Evolutionary conservation across 108 stramenopile species (phyloP), one percentile per base, ranked within the genome.

Genomic region (Asterionellopsis glacialis): DNA sequence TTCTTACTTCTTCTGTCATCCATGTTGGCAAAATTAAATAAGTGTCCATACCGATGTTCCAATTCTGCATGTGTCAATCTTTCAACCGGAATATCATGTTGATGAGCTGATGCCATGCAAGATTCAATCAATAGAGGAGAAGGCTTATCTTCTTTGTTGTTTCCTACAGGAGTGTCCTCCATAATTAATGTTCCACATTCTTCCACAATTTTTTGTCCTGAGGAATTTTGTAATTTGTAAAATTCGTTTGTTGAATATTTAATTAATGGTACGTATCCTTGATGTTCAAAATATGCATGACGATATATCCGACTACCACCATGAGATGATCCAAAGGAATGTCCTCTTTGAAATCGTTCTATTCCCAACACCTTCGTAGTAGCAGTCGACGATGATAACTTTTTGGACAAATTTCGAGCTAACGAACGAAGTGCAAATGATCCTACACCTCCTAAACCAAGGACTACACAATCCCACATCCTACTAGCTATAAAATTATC

Each of bases 391-490:
- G n/a, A n/a, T n/a, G n/a, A n/a, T n/a, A n/a, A n/a, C 0, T 43
- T 11, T 51, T 53, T 53, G 23, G 52, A 53, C 24, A 21, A 53
- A 33, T 33, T 33, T 33, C 33, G 33, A 33, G 7, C 33, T 9
- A 48, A 5, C 51, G 52, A 42, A 22, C 78, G 73, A 18, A 80
- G 66, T 11, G 73, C 72, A 64, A 80, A 80, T 1, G 68, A 65
- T 1, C 78, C 78, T 19, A 80, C 78, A 27, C 74, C 78, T 16
- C 78, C 78, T 41, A 80, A 28, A 28, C 78, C 78, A 45, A 80
- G 18, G 5, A 75, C 70, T 12, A 73, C 60, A 15, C 54, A 66
- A 55, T 80, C 78, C 58, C 53, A 72, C 72, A 71, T 59, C 7
- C 2, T 7, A 33, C 33, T 7, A 5, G 33, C 33, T 33, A 5